Conservation (phyloP, 257 asterid species). For the Osmanthus fragrans region DNA sequence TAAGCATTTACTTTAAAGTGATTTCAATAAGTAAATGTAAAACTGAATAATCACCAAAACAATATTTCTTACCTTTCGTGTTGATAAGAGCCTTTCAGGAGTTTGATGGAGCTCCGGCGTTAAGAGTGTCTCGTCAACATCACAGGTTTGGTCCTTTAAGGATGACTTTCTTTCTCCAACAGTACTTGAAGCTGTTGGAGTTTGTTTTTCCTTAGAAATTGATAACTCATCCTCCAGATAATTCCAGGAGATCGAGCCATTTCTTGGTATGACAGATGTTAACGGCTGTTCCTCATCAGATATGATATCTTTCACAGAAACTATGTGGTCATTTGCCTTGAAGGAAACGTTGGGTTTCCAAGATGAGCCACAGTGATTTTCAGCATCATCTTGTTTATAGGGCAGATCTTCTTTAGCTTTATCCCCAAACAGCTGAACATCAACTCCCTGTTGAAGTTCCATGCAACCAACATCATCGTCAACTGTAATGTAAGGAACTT, state of each 20-base stretch:
- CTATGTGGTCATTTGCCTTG: slow-evolving; percentile 18
- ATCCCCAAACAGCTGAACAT: slow-evolving; percentile 11
- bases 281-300: slow-evolving; percentile 19
- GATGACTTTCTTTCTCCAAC: slow-evolving; percentile 24
- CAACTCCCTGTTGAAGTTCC: slow-evolving; percentile 22
- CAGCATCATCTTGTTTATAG: slow-evolving; percentile 15
- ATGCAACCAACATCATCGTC: background rate
- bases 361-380: slow-evolving; percentile 1
- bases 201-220: slow-evolving; percentile 14
- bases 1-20: background rate
- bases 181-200: background rate
- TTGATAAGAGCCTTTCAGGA: slow-evolving; percentile 47
- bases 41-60: slow-evolving; percentile 4
- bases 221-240: slow-evolving; percentile 15
- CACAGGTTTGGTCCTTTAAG: slow-evolving; percentile 15
- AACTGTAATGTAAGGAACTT: slow-evolving; percentile 6
- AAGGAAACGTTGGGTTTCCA: slow-evolving; percentile 12
- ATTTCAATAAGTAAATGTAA: background rate
- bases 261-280: slow-evolving; percentile 10
- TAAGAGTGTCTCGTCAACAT: slow-evolving; percentile 15
- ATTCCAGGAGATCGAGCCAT: slow-evolving; percentile 5
- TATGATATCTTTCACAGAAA: background rate
- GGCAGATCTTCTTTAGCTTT: slow-evolving; percentile 18
- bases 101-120: slow-evolving; percentile 26
- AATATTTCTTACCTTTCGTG: slow-evolving; percentile 40